Percentiles rank a stretch among this genome's conserved stretches.
Evolutionary conservation across 1,139 yeast species (phyloP).

Genomic region (Suhomyces coccinellae): DNA sequence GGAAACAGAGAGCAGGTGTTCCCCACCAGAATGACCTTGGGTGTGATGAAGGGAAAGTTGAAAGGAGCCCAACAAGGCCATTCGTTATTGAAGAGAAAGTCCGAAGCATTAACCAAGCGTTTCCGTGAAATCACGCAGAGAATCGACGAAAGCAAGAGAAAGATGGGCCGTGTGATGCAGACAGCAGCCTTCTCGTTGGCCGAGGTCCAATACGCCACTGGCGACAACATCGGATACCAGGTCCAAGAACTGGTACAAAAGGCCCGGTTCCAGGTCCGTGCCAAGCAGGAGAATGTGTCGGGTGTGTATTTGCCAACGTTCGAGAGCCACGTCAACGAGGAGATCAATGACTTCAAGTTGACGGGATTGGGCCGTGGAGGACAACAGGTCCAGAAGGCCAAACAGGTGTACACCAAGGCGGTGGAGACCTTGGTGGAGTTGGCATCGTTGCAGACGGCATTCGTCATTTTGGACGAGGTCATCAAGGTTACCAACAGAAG

Average conservation of each 20-base stretch:
- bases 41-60: conserved; percentile 89
- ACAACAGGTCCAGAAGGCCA: conserved; percentile 95
- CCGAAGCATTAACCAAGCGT: conserved; percentile 94
- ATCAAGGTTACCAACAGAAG: conserved; percentile 97
- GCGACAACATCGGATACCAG: conserved; percentile 91
- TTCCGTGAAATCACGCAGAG: conserved; percentile 93
- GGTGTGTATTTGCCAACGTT: conserved; percentile 95
- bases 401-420: conserved; percentile 87
- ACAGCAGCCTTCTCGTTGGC: conserved; percentile 97
- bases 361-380: conserved; percentile 99
- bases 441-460: conserved; percentile 94
- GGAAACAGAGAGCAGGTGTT: conserved; percentile 80
- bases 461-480: conserved; percentile 93
- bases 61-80: conserved; percentile 98
- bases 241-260: conserved; percentile 91
- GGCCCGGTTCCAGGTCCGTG: conserved; percentile 87
- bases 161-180: conserved; percentile 99
- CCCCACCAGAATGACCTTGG: conserved; percentile 97
- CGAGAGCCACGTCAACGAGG: conserved; percentile 78
- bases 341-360: conserved; percentile 88
- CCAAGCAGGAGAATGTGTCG: conserved; percentile 93
- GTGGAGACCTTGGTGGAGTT: conserved; percentile 94
- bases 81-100: conserved; percentile 86
- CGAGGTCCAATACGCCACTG: conserved; percentile 96
- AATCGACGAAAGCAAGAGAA: conserved; percentile 92